Evolutionary conservation across 495 filamentous ascomycete genomes (phyloP).

Genomic region (Podospora pseudopauciseta): DNA sequence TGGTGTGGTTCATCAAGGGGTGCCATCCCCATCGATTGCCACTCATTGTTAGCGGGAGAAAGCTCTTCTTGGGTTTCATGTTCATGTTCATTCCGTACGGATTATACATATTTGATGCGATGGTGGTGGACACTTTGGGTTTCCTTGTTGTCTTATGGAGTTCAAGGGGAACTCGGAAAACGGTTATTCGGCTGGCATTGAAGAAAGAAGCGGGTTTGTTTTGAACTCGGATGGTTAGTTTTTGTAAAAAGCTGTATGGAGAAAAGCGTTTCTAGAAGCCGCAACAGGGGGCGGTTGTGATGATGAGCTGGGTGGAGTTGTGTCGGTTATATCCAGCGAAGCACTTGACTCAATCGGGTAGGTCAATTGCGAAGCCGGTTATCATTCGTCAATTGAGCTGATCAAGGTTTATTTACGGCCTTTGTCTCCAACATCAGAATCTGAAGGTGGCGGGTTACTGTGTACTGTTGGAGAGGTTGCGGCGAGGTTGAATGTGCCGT

Average conservation of each 20-base stretch:
- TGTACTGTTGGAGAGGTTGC: not conserved
- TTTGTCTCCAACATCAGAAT: constrained; percentile 6
- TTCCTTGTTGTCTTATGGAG: not conserved
- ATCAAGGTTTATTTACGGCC: not conserved
- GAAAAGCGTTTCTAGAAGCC: not conserved
- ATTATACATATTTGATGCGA: not conserved
- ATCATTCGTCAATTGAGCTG: not conserved
- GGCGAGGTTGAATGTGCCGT: not conserved
- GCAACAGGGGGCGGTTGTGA: not conserved
- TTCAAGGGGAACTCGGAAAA: not conserved
- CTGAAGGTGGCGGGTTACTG: constrained; percentile 11
- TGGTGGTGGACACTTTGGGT: not conserved
- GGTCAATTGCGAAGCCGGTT: not conserved
- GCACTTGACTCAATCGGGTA: not conserved
- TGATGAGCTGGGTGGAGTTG: not conserved
- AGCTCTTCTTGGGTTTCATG: not conserved
- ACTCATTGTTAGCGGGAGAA: not conserved
- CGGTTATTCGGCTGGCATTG: not conserved
- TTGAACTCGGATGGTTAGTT: not conserved
- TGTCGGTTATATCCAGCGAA: not conserved
- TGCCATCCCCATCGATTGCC: not conserved
- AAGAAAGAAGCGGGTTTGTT: not conserved
- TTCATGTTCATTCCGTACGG: not conserved
- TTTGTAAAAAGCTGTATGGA: not conserved
- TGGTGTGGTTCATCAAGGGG: not conserved